A percentile compares a stretch with the other conserved stretches of the same genome.
These are phyloP conservation scores for Apiospora arundinis DNA, from an alignment of 2,329 filamentous ascomycete genomes.

Conservation along the genomic window DNA sequence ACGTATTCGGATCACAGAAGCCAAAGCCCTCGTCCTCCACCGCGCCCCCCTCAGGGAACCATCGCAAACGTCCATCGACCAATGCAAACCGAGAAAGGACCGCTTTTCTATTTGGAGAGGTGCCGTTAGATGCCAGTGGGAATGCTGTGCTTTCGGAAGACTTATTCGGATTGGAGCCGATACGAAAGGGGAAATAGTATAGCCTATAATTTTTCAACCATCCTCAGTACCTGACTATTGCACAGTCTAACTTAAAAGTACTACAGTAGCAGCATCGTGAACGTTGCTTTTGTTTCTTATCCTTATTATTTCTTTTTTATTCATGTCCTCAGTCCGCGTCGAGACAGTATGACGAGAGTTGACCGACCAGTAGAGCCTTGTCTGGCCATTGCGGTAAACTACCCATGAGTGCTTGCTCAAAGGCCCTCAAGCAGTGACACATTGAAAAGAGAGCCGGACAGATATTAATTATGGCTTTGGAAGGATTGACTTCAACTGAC, in stretches of 20 bases:
- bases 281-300: not conserved
- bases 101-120: conserved; percentile 66
- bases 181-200: conserved; percentile 41
- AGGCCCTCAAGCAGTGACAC: too few relatives aligned
- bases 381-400: not conserved
- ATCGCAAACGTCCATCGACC: conserved; percentile 50
- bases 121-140: conserved; percentile 44
- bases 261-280: not conserved
- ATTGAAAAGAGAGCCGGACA: too few relatives aligned
- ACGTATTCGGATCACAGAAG: conserved; percentile 12
- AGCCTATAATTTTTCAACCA: not conserved
- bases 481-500: too few relatives aligned
- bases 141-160: conserved; percentile 51
- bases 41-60: conserved; percentile 29
- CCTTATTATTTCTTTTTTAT: too few relatives aligned
- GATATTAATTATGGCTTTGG: too few relatives aligned
- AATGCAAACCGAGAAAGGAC: conserved; percentile 60
- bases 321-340: not conserved
- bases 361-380: not conserved
- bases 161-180: conserved; percentile 62
- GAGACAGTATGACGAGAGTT: not conserved
- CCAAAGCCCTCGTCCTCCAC: conserved; percentile 37
- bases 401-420: too few relatives aligned
- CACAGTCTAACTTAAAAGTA: not conserved
- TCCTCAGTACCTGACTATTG: not conserved